Evolutionary conservation across 1,139 yeast species (phyloP), one percentile per base, ranked within the genome.

Genomic region (Pichia sp.): DNA sequence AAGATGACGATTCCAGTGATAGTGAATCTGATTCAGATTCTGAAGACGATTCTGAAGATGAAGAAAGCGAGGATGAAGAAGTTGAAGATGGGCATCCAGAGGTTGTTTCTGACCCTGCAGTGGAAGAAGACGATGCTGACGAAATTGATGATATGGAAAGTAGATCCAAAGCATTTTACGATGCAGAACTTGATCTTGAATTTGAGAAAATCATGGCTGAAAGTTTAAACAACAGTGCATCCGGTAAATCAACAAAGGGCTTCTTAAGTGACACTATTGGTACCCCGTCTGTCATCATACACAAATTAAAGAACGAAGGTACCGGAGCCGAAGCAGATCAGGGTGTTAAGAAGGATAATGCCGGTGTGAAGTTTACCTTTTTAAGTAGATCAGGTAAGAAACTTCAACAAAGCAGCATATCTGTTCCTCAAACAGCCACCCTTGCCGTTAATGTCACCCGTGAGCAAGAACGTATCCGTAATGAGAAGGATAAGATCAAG

Each of bases 311-410:
- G 11, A 42, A 35, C 14, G 38, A 38, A 3, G 11, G n/a, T n/a
- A n/a, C n/a, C n/a, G 17, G 19, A 3, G 9, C 9, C 34, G 14
- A 5, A 8, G 34, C 12, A 28, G 18, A 9, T 15, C 17, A 5
- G 3, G 19, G 27, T 10, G 27, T 2, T 7, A 14, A 12, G 19
- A 18, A 8, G 8, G 14, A 19, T n/a, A 34, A 18, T 12, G 18
- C 21, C 3, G 39, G 45, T 15, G 38, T 75, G 9, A 67, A 77
- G 10, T 83, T 83, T 58, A 75, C 77, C 8, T 70, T 83, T 48
- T 65, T 84, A 45, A 73, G 83, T 2, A 79, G 67, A 45, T 60
- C 61, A 30, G 85, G 85, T 3, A 78, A 75, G 56, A 71, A 69
- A 44, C 63, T 73, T 3, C 66, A 67, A 36, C 63, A 77, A 3